These are phyloP conservation scores for slime mould (Dictyostelium discoideum) DNA, from an alignment of 78 protist genomes.

Conservation along the genomic window dicty_2.7 NC_007088.5:6733501-6734000, in stretches of 20 bases:
- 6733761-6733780: slow-evolving; percentile 67
- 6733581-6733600: slow-evolving; percentile 69
- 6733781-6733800: slow-evolving; percentile 69
- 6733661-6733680: slow-evolving; percentile 78
- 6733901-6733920: slow-evolving; percentile 89
- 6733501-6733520: slow-evolving; percentile 80
- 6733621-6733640: slow-evolving; percentile 81
- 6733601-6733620: slow-evolving; percentile 87
- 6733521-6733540: slow-evolving; percentile 72
- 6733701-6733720: slow-evolving; percentile 81
- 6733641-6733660: slow-evolving; percentile 55
- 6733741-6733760: slow-evolving; percentile 88
- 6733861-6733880: slow-evolving; percentile 88
- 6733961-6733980: slow-evolving; percentile 81
- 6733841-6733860: slow-evolving; percentile 70
- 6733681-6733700: slow-evolving; percentile 73
- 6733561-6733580: slow-evolving; percentile 82
- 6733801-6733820: slow-evolving; percentile 57
- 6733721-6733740: slow-evolving; percentile 84
- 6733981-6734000: slow-evolving; percentile 87
- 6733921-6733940: slow-evolving; percentile 70
- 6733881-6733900: slow-evolving; percentile 87
- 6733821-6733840: slow-evolving; percentile 68
- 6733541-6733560: slow-evolving; percentile 76
- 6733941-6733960: slow-evolving; percentile 88